Conservation (phyloP, 2,329 filamentous ascomycete genomes). For the Alternaria sp. region DNA sequence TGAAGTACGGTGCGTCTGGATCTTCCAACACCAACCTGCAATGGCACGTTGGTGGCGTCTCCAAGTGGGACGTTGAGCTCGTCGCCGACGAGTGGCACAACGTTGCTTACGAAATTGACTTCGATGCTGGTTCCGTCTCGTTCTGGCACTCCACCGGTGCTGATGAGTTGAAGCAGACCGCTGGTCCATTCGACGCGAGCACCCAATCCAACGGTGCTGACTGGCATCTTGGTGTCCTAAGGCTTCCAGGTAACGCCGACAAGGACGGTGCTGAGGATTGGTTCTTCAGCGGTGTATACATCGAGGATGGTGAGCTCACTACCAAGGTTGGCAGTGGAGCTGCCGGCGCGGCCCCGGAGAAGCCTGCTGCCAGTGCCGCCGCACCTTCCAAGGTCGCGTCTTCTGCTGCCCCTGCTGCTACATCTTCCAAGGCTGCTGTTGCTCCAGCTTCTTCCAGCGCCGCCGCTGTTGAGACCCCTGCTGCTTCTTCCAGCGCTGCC, state of each 20-base stretch:
- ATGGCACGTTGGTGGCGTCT: slow-evolving; percentile 69
- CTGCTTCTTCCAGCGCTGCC: neutral
- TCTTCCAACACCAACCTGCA: slow-evolving; percentile 64
- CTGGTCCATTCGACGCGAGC: slow-evolving; percentile 66
- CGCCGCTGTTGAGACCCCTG: slow-evolving; percentile 2
- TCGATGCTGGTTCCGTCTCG: slow-evolving; percentile 66
- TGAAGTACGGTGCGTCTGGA: slow-evolving; percentile 68
- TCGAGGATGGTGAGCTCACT: slow-evolving; percentile 65
- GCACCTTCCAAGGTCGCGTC: neutral
- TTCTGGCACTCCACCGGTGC: slow-evolving; percentile 75
- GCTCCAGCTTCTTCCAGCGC: neutral
- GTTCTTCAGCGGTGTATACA: slow-evolving; percentile 76
- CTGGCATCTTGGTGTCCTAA: slow-evolving; percentile 76
- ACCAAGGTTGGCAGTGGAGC: slow-evolving; percentile 35
- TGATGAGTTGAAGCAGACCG: slow-evolving; percentile 64
- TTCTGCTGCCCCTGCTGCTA: neutral
- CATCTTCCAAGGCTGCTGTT: neutral
- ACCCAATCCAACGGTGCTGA: slow-evolving; percentile 73
- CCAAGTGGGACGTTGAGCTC: slow-evolving; percentile 70
- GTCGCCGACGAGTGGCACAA: slow-evolving; percentile 75
- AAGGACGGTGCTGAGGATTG: slow-evolving; percentile 68
- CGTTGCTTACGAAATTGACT: slow-evolving; percentile 77
- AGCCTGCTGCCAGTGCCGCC: slow-evolving; percentile 1
- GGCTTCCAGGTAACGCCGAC: slow-evolving; percentile 66
- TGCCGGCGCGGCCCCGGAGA: slow-evolving; percentile 16